phyloP scores from a whole-genome alignment of 164 flowering plant species.

The Santalum album region DNA sequence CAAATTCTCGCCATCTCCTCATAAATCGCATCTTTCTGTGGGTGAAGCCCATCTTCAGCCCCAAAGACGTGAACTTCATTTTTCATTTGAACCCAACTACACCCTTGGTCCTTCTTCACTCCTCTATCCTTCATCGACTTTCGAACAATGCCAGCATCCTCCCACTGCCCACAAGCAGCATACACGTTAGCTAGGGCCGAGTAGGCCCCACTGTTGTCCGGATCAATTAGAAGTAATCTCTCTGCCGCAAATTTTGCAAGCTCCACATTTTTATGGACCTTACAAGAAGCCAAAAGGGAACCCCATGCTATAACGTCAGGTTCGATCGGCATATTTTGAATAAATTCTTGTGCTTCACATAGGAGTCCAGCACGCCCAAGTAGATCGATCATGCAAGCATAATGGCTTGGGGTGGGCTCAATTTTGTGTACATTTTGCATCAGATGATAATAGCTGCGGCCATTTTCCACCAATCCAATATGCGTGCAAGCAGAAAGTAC shows the following conservation, averaged over 20 bases:
- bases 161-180: slow-evolving; percentile 66
- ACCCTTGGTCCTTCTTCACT: slow-evolving; percentile 75
- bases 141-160: slow-evolving; percentile 55
- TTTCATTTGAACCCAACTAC: slow-evolving; percentile 69
- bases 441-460: slow-evolving; percentile 37
- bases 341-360: slow-evolving; percentile 54
- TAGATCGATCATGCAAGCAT: slow-evolving; percentile 79
- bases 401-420: slow-evolving; percentile 63
- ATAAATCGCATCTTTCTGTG: slow-evolving; percentile 56
- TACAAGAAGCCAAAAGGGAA: slow-evolving; percentile 75
- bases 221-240: slow-evolving; percentile 55
- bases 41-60: slow-evolving; percentile 60
- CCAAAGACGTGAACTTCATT: slow-evolving; percentile 65
- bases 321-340: slow-evolving; percentile 63
- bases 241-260: slow-evolving; percentile 68
- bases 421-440: slow-evolving; percentile 55
- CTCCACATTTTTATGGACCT: slow-evolving; percentile 50
- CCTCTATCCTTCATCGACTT: slow-evolving; percentile 65
- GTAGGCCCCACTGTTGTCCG: slow-evolving; percentile 75
- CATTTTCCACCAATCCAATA: slow-evolving; percentile 61
- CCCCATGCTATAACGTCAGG: slow-evolving; percentile 87
- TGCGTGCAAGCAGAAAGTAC: slow-evolving; percentile 82
- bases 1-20: slow-evolving; percentile 44
- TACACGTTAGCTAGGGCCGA: slow-evolving; percentile 67
- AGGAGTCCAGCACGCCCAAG: slow-evolving; percentile 77